phyloP scores from a whole-genome alignment of 495 filamentous ascomycete genomes.

The Chaetomium tenue region DNA sequence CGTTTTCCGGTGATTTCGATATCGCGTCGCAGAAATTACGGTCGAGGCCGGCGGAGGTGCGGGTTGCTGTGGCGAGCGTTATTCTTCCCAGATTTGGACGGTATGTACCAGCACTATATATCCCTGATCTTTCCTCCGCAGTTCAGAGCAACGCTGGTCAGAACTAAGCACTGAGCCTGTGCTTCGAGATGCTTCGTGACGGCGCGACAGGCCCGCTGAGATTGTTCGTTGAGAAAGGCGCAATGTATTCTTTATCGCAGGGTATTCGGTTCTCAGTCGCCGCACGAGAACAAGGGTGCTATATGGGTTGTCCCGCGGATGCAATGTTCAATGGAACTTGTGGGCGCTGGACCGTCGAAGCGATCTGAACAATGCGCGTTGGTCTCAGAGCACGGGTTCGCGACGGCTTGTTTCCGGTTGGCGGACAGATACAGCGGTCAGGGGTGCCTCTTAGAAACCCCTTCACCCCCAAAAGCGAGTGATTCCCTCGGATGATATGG shows the following conservation, averaged over 20 bases:
- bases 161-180: background rate
- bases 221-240: background rate
- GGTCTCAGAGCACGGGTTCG: slow-evolving; percentile 17
- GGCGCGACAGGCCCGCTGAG: background rate
- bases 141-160: background rate
- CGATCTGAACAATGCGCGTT: slow-evolving; percentile 13
- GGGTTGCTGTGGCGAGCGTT: slow-evolving; percentile 8
- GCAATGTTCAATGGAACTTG: slow-evolving; percentile 15
- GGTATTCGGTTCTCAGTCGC: slow-evolving; percentile 1
- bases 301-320: slow-evolving; percentile 10
- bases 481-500: background rate
- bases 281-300: background rate
- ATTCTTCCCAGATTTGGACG: background rate
- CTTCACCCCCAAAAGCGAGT: background rate
- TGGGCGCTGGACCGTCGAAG: slow-evolving; percentile 20
- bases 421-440: background rate
- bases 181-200: background rate
- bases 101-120: slow-evolving; percentile 17
- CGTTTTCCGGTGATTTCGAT: background rate
- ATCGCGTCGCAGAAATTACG: background rate
- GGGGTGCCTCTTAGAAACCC: background rate
- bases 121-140: background rate
- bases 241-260: background rate
- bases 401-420: slow-evolving; percentile 20
- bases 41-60: background rate